phyloP scores from a whole-genome alignment of 1,284 basidiomycete genomes.

The Boletus mariae region DNA sequence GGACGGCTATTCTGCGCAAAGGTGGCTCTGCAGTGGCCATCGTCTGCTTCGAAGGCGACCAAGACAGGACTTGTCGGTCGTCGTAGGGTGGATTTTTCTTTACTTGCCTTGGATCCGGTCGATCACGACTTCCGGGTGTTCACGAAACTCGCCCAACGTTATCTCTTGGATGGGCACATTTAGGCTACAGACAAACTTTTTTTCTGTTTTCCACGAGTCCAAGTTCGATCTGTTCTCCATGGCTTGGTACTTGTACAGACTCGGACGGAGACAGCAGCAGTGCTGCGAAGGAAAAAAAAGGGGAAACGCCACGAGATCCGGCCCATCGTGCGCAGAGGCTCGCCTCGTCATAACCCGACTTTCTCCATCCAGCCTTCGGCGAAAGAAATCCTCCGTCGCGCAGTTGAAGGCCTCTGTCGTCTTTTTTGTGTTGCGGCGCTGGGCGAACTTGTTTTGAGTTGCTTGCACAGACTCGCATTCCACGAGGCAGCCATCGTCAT shows the following conservation, averaged over 20 bases:
- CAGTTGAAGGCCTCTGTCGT: too few relatives aligned
- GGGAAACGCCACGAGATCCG: neutral
- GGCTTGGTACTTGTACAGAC: neutral
- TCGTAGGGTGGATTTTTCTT: conserved; percentile 5
- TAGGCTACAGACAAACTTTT: neutral
- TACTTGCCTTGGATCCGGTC: neutral
- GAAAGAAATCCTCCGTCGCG: neutral
- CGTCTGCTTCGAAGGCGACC: neutral
- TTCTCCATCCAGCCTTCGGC: neutral
- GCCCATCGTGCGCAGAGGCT: neutral
- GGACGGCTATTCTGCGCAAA: conserved; percentile 52
- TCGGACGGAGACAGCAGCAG: neutral
- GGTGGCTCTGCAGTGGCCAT: conserved; percentile 8
- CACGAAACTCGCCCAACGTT: neutral
- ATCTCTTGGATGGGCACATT: neutral
- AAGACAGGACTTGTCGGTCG: conserved; percentile 10
- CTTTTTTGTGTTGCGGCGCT: too few relatives aligned
- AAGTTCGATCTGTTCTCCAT: neutral
- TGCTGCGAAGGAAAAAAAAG: neutral
- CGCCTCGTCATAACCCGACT: neutral
- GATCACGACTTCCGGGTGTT: neutral
- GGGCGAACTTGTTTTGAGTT: too few relatives aligned
- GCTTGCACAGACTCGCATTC: neutral
- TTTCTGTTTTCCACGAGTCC: neutral
- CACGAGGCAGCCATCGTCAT: neutral